Base-by-base conservation (phyloP, 441 rosid genomes). In the Aleurites moluccanus region DNA sequence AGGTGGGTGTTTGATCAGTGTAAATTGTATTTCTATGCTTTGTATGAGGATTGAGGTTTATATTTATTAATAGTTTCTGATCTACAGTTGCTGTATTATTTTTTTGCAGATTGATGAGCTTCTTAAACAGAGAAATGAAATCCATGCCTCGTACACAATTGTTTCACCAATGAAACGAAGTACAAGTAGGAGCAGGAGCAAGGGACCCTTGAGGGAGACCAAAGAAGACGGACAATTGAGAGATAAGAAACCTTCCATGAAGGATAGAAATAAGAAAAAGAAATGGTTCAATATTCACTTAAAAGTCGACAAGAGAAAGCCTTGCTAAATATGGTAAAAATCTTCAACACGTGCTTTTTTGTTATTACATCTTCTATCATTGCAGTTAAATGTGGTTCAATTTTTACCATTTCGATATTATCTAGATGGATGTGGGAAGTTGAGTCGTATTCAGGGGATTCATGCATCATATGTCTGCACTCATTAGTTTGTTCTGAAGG, bases 241-340 rank as follows among this genome's bases (percentile, higher is more conserved):
- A 85, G 96, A 81, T 25, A 80, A 73, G 87, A 91, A 83, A 84
- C 68, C 81, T 79, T 69, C 83, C 53, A 67, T 45, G 53, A 86
- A 87, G 79, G 94, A 84, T 73, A 86, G 80, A 83, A 62, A 78
- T 9, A 91, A 84, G 93, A 95, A 88, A 85, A 95, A 90, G 86
- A 94, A 78, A 83, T 95, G 98, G 98, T 93, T 79, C 81, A 91
- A 90, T 74, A 80, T 95, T 80, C 92, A 85, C 75, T 77, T 88
- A 76, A 95, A 93, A 83, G 89, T 88, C 69, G 91, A 91, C 86
- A 91, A 91, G 88, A 87, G 94, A 85, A 95, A 95, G 82, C 86
- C 92, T 74, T 92, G 98, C 85, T 92, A 83, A 83, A 30, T n/a
- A 23, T 47, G 82, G 83, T 73, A 76, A 66, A 50, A 67, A 56